Base-by-base conservation (phyloP, 108 stramenopile genomes). In the Cyclotella distinguenda region DNA sequence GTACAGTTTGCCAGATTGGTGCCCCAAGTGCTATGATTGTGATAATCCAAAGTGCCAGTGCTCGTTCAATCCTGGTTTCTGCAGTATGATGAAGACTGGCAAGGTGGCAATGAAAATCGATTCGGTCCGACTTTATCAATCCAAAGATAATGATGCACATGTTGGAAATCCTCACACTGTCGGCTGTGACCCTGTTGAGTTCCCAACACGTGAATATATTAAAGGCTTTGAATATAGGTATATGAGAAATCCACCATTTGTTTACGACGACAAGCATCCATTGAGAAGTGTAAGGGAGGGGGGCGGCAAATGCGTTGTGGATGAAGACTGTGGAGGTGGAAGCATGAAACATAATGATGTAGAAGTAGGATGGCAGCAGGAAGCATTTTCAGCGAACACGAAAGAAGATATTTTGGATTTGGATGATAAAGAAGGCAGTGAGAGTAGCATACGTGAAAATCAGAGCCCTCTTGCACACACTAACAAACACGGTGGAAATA, bases 11-110 rank as follows among this genome's bases (percentile, higher is more conserved):
- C 95, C 95, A 5, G 80, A 83, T 21, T 84, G 85, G 59, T 98
- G 97, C 64, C 70, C 74, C 27, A 86, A 89, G 65, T 92, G 91
- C 52, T 95, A 87, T 65, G 91, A 95, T 49, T 97, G 97, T 70
- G 63, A 82, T 34, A 70, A 97, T 72, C 83, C 88, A 10, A 86
- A 88, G 65, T 97, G 97, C 78, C 45, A 64, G 4, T 97, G 97
- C 68, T 73, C 85, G 0, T 77, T 97, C 66, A 63, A 84, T 36
- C 73, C 81, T 27, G 95, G 97, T 23, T 94, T 96, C 69, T 97
- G 97, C 68, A 71, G 84, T 44, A 90, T 85, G 86, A 66, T 97
- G 56, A 84, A 86, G 31, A 77, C 85, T 35, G 83, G 65, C 15
- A 85, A 88, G 64, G 88, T 90, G 33, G 77, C 85, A 11, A 78